These are phyloP conservation scores for Reticulascus tulasneorum DNA, from an alignment of 2,329 filamentous ascomycete genomes.

Conservation along the genomic window DNA sequence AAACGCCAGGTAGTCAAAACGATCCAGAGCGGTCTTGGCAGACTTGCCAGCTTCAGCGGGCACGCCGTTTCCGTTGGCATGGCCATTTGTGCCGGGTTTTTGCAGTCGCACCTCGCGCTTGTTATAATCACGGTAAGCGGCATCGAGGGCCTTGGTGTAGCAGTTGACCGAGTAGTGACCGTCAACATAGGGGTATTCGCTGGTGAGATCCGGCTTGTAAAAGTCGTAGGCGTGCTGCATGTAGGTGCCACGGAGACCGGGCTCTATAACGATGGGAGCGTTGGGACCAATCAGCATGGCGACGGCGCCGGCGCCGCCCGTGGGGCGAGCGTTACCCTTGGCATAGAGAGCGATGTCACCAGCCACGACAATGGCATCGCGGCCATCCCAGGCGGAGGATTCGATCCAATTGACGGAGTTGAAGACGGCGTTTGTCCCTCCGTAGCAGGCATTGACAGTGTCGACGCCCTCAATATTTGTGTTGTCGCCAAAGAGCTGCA, in stretches of 20 bases:
- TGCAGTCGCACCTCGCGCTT: slow-evolving; percentile 63
- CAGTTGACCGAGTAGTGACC: slow-evolving; percentile 79
- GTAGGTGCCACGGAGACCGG: slow-evolving; percentile 74
- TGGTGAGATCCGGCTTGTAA: slow-evolving; percentile 84
- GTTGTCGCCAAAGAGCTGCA: slow-evolving; percentile 83
- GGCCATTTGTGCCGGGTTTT: slow-evolving; percentile 53
- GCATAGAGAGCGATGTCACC: slow-evolving; percentile 84
- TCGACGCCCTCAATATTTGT: slow-evolving; percentile 81
- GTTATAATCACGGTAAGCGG: slow-evolving; percentile 76
- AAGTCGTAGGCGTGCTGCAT: slow-evolving; percentile 86
- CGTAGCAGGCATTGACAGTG: slow-evolving; percentile 82
- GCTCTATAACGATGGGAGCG: slow-evolving; percentile 72
- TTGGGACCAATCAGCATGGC: slow-evolving; percentile 76
- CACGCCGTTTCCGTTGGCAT: slow-evolving; percentile 39
- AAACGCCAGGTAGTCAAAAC: slow-evolving; percentile 81
- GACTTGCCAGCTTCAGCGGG: slow-evolving; percentile 23
- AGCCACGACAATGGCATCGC: slow-evolving; percentile 74
- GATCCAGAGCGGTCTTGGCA: slow-evolving; percentile 64
- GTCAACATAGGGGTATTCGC: slow-evolving; percentile 83
- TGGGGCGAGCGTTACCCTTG: slow-evolving; percentile 77
- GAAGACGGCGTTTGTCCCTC: slow-evolving; percentile 79
- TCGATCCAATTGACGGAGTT: slow-evolving; percentile 84
- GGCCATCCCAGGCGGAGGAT: slow-evolving; percentile 81
- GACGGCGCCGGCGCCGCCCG: slow-evolving; percentile 74
- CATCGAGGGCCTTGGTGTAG: slow-evolving; percentile 77